Percentiles rank a stretch among this genome's conserved stretches.
These are phyloP conservation scores for Purshia tridentata DNA, from an alignment of 306 rosid species.

Conservation along the genomic window DNA sequence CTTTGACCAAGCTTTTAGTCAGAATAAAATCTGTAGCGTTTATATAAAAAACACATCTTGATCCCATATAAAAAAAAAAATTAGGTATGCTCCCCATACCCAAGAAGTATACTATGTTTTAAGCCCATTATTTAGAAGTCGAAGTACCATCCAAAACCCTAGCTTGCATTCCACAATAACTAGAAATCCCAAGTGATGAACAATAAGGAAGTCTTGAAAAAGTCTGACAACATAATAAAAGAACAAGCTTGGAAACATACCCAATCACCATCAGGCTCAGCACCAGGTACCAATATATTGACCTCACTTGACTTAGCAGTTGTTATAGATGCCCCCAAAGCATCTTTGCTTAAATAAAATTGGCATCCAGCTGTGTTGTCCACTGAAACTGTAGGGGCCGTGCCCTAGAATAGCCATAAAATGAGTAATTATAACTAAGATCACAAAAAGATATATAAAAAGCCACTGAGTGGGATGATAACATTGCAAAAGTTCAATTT, in stretches of 20 bases:
- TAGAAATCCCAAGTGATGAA: neutral
- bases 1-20: neutral
- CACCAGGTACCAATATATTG: slow-evolving; percentile 84
- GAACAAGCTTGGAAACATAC: slow-evolving; percentile 47
- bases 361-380: slow-evolving; percentile 93
- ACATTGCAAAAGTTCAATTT: neutral
- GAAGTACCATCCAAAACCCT: neutral
- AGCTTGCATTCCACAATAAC: neutral
- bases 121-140: neutral
- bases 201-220: neutral
- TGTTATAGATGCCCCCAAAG: slow-evolving; percentile 73
- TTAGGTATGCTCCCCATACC: neutral
- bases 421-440: slow-evolving; percentile 14
- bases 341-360: slow-evolving; percentile 82
- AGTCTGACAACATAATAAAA: slow-evolving; percentile 2
- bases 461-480: neutral
- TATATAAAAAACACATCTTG: neutral
- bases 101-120: neutral
- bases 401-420: slow-evolving; percentile 56
- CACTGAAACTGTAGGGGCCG: slow-evolving; percentile 89
- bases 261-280: slow-evolving; percentile 80
- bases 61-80: no score
- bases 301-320: slow-evolving; percentile 97
- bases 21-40: slow-evolving; percentile 10
- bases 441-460: neutral